Percentiles rank a stretch among this genome's conserved stretches.
Evolutionary conservation across 805 yeast species (phyloP).

Genomic region (Hagleromyces aurorensis): DNA sequence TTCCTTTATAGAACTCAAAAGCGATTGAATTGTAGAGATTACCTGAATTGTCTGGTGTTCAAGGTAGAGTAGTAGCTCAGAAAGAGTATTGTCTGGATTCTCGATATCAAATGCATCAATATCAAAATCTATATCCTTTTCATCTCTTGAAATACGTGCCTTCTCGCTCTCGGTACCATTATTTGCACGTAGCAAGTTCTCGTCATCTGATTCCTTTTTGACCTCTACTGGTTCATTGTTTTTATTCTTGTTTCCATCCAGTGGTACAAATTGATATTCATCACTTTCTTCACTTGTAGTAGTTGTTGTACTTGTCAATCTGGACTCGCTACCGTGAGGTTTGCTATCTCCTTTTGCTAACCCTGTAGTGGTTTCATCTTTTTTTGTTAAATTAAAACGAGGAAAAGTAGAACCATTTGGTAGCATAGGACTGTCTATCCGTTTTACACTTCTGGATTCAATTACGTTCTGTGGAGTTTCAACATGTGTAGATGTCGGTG

Average conservation of each 20-base stretch:
- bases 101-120: conserved; percentile 71
- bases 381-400: too few relatives aligned
- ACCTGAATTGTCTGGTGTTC: conserved; percentile 94
- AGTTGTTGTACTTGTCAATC: too few relatives aligned
- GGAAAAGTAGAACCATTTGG: too few relatives aligned
- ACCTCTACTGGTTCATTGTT: too few relatives aligned
- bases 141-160: too few relatives aligned
- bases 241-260: conserved; percentile 3
- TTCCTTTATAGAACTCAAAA: conserved; percentile 67
- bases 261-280: conserved; percentile 13
- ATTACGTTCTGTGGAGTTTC: conserved; percentile 1
- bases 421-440: too few relatives aligned
- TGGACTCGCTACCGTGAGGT: too few relatives aligned
- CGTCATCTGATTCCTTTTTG: too few relatives aligned
- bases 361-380: too few relatives aligned
- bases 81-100: conserved; percentile 81
- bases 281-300: background rate
- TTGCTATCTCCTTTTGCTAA: too few relatives aligned
- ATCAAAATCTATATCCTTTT: conserved; percentile 41
- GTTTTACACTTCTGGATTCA: background rate
- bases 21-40: conserved; percentile 78
- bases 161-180: background rate
- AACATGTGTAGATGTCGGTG: too few relatives aligned
- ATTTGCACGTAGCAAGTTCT: too few relatives aligned
- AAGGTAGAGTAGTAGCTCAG: conserved; percentile 72